Percentiles rank a stretch among this genome's conserved stretches.
Conservation (phyloP, 805 yeast species). For the Saccharomycopsis sp. region DNA sequence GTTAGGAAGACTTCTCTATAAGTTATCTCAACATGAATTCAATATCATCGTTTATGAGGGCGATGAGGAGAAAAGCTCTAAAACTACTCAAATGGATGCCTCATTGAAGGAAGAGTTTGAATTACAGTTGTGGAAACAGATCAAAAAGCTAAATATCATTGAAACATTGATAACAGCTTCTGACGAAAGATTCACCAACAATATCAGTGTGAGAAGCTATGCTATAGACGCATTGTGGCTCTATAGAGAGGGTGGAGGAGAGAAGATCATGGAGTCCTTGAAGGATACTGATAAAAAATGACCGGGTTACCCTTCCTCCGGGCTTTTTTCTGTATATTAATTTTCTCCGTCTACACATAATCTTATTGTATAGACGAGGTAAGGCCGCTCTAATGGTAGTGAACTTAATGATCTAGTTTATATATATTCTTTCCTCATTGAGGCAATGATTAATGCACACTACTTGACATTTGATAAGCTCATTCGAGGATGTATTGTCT, state of each 20-base stretch:
- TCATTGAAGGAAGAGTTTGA: conserved; percentile 39
- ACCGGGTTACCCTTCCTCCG: not conserved
- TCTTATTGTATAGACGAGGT: not conserved
- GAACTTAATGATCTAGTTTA: not conserved
- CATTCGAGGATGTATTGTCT: too few relatives aligned
- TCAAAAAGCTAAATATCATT: conserved; percentile 53
- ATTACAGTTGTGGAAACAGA: conserved; percentile 61
- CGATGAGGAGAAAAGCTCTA: conserved; percentile 31
- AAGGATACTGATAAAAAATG: not conserved
- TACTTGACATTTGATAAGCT: not conserved
- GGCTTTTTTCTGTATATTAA: not conserved
- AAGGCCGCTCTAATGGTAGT: not conserved
- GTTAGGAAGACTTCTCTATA: conserved; percentile 78
- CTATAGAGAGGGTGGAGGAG: conserved; percentile 47
- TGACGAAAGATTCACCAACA: conserved; percentile 54
- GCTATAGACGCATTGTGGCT: conserved; percentile 90
- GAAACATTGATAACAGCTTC: conserved; percentile 64
- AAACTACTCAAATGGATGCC: conserved; percentile 32
- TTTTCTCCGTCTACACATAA: not conserved
- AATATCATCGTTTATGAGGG: conserved; percentile 46
- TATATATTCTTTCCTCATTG: not conserved
- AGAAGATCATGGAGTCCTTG: not conserved
- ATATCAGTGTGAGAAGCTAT: conserved; percentile 70
- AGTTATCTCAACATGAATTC: conserved; percentile 58
- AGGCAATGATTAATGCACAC: not conserved